Evolutionary conservation across 768 basidiomycete species (phyloP).

Genomic region (Leucocoprinus leucothites): DNA sequence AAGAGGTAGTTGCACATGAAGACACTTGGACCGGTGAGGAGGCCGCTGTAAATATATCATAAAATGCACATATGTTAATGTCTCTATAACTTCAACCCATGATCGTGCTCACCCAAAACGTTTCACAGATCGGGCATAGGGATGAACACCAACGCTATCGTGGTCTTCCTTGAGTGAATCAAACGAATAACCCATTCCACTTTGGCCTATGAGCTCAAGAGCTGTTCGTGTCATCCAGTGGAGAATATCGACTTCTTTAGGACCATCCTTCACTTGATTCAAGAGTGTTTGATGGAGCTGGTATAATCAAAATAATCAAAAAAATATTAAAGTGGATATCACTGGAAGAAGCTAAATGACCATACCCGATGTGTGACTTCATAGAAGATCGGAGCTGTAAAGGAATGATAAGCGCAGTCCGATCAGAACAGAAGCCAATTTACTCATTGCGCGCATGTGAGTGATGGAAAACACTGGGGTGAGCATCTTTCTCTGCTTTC

Average conservation of each 20-base stretch:
- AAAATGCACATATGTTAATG: too few relatives aligned
- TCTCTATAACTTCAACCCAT: too few relatives aligned
- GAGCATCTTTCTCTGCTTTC: conserved; percentile 39
- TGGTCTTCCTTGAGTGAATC: conserved; percentile 32
- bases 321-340: background rate
- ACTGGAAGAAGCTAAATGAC: background rate
- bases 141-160: conserved; percentile 20
- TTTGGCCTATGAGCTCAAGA: conserved; percentile 51
- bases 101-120: too few relatives aligned
- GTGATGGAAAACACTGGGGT: conserved; percentile 41
- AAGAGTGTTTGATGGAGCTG: conserved; percentile 26
- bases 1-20: conserved; percentile 20
- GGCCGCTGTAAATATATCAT: background rate
- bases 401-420: background rate
- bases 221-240: conserved; percentile 40
- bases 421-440: background rate
- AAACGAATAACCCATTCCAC: conserved; percentile 43
- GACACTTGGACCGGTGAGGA: conserved; percentile 18
- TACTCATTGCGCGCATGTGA: conserved; percentile 38
- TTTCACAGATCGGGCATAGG: conserved; percentile 26
- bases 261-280: conserved; percentile 23
- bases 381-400: conserved; percentile 31
- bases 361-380: conserved; percentile 25
- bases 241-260: conserved; percentile 30
- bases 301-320: too few relatives aligned